phyloP scores from a whole-genome alignment of 228 moss, liverwort and hornwort species.

The Sphagnum magellanicum region DNA sequence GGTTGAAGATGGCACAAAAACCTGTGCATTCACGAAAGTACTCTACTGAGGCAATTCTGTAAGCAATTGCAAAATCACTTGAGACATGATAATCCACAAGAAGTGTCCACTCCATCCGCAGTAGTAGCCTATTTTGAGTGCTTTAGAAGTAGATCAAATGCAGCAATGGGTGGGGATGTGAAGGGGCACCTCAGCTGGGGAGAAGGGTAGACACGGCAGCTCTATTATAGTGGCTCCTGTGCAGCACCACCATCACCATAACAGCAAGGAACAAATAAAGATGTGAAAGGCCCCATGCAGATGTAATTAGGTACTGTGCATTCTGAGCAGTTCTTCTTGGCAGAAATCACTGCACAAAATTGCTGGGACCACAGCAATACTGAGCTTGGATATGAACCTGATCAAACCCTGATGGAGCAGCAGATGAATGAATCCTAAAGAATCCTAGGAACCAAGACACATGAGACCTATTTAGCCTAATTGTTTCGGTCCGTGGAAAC shows the following conservation, averaged over 20 bases:
- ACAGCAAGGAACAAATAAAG: constrained; percentile 1
- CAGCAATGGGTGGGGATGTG: neutral
- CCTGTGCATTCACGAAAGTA: constrained; percentile 26
- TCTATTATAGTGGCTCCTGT: constrained; percentile 47
- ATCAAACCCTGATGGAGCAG: neutral
- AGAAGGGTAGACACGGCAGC: constrained; percentile 56
- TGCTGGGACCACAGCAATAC: neutral
- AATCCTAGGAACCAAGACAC: too few species aligned
- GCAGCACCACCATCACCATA: constrained; percentile 1
- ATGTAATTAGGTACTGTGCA: too few species aligned
- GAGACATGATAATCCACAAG: too few species aligned
- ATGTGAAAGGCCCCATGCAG: too few species aligned
- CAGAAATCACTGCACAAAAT: constrained; percentile 14
- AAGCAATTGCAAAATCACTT: neutral
- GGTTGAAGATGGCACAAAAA: constrained; percentile 82
- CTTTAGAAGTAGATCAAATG: neutral
- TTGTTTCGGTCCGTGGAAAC: too few species aligned
- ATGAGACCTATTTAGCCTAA: too few species aligned
- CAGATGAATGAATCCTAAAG: too few species aligned
- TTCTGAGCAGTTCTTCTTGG: too few species aligned
- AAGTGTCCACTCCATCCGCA: neutral
- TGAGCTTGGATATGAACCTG: neutral
- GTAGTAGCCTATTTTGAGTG: neutral
- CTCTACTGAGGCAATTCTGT: neutral
- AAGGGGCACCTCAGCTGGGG: constrained; percentile 48